A percentile compares a stretch with the other conserved stretches of the same genome.
These are phyloP conservation scores for Zygosaccharomyces sapae DNA, from an alignment of 1,139 yeast genomes.

Conservation along the genomic window DNA sequence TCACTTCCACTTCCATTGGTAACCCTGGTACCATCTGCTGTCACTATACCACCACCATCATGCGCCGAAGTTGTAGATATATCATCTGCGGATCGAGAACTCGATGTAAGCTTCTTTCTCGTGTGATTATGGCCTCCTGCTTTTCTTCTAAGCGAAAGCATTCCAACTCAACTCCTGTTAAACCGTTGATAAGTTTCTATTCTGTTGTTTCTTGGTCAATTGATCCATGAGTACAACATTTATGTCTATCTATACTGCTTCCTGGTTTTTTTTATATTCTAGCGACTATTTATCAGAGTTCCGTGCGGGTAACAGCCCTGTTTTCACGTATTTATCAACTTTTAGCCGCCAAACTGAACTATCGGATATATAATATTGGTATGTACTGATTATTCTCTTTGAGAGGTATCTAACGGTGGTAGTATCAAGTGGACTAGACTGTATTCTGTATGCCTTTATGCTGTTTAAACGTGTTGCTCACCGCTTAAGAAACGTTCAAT, in stretches of 20 bases:
- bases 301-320: constrained; percentile 5
- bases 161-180: constrained; percentile 4
- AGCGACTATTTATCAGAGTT: not conserved
- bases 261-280: not conserved
- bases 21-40: constrained; percentile 20
- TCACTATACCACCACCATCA: constrained; percentile 22
- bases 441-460: not conserved
- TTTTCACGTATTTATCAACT: not conserved
- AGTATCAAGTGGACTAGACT: not conserved
- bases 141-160: constrained; percentile 26
- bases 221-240: no score
- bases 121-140: constrained; percentile 25
- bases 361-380: not conserved
- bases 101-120: constrained; percentile 26
- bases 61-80: constrained; percentile 25
- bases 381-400: not conserved
- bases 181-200: constrained; percentile 1
- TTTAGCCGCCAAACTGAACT: not conserved
- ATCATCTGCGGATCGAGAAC: constrained; percentile 27
- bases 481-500: not conserved
- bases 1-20: constrained; percentile 21
- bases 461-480: not conserved
- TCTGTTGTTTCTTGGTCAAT: not conserved
- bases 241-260: not conserved
- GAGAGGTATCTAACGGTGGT: not conserved